Percentiles rank a stretch among this genome's conserved stretches.
These are phyloP conservation scores for Fusarium floridanum DNA, from an alignment of 2,329 filamentous ascomycete species.

Conservation along the genomic window DNA sequence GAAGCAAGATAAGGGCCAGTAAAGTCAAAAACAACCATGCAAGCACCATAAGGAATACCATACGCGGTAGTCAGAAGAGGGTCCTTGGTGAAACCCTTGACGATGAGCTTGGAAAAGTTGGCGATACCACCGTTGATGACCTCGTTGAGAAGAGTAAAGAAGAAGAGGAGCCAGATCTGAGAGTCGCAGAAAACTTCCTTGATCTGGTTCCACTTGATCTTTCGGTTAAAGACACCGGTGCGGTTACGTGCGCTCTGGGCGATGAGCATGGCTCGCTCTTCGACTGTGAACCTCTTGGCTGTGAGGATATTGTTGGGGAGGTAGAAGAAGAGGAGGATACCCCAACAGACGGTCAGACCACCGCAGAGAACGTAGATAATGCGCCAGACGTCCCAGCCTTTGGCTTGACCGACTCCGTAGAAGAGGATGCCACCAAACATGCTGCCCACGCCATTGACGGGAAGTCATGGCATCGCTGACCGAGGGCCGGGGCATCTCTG, in stretches of 20 bases:
- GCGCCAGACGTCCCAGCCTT: conserved; percentile 60
- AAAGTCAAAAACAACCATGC: conserved; percentile 67
- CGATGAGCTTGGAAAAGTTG: conserved; percentile 67
- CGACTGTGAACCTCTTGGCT: conserved; percentile 41
- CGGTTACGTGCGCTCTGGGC: conserved; percentile 69
- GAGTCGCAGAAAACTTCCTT: conserved; percentile 62
- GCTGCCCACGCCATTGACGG: conserved; percentile 59
- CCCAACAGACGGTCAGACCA: conserved; percentile 62
- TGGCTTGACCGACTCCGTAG: conserved; percentile 66
- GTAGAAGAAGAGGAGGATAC: conserved; percentile 56
- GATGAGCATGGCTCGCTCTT: conserved; percentile 63
- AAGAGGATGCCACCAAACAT: conserved; percentile 62
- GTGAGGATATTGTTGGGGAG: conserved; percentile 63
- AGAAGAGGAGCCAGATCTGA: conserved; percentile 65
- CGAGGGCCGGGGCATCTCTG: too few species aligned
- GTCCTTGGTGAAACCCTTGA: conserved; percentile 60
- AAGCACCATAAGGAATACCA: conserved; percentile 67
- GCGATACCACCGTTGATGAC: conserved; percentile 67
- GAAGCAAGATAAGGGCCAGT: conserved; percentile 65
- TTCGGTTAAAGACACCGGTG: conserved; percentile 62
- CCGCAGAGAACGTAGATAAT: conserved; percentile 68
- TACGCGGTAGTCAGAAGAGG: conserved; percentile 60
- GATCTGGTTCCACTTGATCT: conserved; percentile 64
- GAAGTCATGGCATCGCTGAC: too few species aligned
- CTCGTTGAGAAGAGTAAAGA: conserved; percentile 69